Evolutionary conservation across 805 yeast genomes (phyloP).

Genomic region (Zygosaccharomyces kombuchaensis): DNA sequence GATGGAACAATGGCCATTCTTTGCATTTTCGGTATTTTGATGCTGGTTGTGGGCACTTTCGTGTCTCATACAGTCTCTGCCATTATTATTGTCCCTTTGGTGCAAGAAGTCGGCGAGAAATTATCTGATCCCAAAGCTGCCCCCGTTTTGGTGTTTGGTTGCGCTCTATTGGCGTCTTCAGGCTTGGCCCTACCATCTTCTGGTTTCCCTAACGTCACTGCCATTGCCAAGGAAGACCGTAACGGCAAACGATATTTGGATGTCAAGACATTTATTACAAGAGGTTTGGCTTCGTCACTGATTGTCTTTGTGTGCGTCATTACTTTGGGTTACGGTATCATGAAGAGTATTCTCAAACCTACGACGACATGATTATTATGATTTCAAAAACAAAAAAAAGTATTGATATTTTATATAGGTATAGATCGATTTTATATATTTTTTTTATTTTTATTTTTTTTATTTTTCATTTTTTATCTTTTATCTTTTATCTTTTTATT

Average conservation of each 20-base stretch:
- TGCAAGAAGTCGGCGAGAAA: slow-evolving; percentile 76
- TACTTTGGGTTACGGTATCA: slow-evolving; percentile 75
- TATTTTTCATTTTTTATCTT: not conserved
- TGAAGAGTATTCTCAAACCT: slow-evolving; percentile 41
- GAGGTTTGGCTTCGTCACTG: slow-evolving; percentile 87
- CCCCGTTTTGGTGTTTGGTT: slow-evolving; percentile 38
- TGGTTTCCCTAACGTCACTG: slow-evolving; percentile 98
- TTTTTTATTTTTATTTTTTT: not conserved
- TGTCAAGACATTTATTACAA: slow-evolving; percentile 74
- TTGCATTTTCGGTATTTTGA: slow-evolving; percentile 76
- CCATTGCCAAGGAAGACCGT: slow-evolving; percentile 89
- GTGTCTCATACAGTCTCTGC: slow-evolving; percentile 98
- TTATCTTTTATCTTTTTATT: too few species aligned
- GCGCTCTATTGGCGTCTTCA: slow-evolving; percentile 71
- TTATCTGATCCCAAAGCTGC: slow-evolving; percentile 70
- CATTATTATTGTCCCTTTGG: slow-evolving; percentile 82
- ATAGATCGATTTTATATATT: not conserved
- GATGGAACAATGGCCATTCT: slow-evolving; percentile 64
- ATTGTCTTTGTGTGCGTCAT: slow-evolving; percentile 68
- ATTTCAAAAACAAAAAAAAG: not conserved
- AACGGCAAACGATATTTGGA: slow-evolving; percentile 84
- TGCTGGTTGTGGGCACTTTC: slow-evolving; percentile 85
- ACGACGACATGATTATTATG: not conserved
- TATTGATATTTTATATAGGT: not conserved
- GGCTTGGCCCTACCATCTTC: slow-evolving; percentile 98